Evolutionary conservation across 75 land plant genomes (phyloP).

Genomic region (Selaginella tamariscina): DNA sequence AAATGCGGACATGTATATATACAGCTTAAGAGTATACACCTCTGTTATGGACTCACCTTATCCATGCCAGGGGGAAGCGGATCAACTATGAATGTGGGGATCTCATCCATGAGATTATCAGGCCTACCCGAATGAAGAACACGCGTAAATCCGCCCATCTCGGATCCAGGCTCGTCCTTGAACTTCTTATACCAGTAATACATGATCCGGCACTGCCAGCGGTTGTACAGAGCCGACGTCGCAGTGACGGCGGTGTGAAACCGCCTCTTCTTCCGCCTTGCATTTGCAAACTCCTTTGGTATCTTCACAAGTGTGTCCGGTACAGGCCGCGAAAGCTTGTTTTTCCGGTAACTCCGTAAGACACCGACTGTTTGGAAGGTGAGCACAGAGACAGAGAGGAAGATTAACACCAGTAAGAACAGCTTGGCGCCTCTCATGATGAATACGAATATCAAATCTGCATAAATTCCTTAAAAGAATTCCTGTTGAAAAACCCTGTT

Average conservation of each 20-base stretch:
- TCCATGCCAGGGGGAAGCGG: conserved; percentile 10
- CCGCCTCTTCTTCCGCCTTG: conserved; percentile 16
- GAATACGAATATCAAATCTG: background rate
- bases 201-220: conserved; percentile 92
- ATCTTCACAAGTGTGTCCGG: conserved; percentile 36
- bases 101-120: conserved; percentile 10
- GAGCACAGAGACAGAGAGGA: conserved; percentile 19
- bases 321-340: background rate
- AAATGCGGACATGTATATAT: background rate
- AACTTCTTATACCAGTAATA: conserved; percentile 30
- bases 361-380: conserved; percentile 49
- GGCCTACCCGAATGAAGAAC: background rate
- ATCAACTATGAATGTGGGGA: conserved; percentile 4
- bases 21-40: background rate
- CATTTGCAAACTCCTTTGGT: conserved; percentile 30
- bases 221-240: conserved; percentile 55
- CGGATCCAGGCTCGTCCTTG: conserved; percentile 6
- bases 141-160: conserved; percentile 12
- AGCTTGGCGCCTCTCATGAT: background rate
- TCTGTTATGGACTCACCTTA: conserved; percentile 1
- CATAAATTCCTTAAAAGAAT: background rate
- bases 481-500: too few species aligned
- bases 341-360: background rate
- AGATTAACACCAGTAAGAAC: background rate
- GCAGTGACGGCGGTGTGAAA: conserved; percentile 83